Evolutionary conservation across 2,329 filamentous ascomycete species (phyloP).

Genomic region (Colletotrichum sojae): DNA sequence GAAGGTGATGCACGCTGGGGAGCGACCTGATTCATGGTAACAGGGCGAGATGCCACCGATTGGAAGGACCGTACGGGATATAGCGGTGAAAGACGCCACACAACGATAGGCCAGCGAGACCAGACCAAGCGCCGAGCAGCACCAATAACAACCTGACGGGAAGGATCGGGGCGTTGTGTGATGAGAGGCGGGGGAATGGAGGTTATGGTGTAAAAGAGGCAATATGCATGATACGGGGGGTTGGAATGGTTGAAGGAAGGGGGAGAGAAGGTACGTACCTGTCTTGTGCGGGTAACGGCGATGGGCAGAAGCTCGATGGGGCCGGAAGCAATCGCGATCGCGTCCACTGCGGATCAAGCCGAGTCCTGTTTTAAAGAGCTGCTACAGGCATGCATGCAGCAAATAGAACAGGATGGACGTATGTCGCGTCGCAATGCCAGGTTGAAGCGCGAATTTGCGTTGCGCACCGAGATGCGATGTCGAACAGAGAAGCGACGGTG

Average conservation of each 20-base stretch:
- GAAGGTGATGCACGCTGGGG: conserved; percentile 34
- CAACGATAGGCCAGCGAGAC: neutral
- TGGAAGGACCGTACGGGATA: neutral
- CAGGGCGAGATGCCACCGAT: conserved; percentile 23
- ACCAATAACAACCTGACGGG: neutral
- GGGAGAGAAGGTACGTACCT: conserved; percentile 19
- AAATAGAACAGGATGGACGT: conserved; percentile 5
- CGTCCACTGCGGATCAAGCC: conserved; percentile 40
- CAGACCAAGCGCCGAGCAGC: too few relatives aligned
- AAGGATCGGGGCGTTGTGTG: neutral
- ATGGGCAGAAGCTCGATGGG: conserved; percentile 22
- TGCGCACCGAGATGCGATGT: neutral
- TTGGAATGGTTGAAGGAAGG: too few relatives aligned
- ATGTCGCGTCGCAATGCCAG: conserved; percentile 11
- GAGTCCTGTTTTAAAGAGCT: conserved; percentile 32
- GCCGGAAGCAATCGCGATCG: conserved; percentile 38
- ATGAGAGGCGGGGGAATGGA: neutral
- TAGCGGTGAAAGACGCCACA: neutral
- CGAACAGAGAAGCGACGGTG: neutral
- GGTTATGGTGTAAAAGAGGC: conserved; percentile 3
- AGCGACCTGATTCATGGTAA: conserved; percentile 35
- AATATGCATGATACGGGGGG: conserved; percentile 5
- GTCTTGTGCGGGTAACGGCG: conserved; percentile 26
- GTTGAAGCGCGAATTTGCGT: conserved; percentile 13
- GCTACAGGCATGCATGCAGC: conserved; percentile 37